A percentile compares a stretch with the other conserved stretches of the same genome.
Conservation (phyloP, 257 asterid genomes). For the Scutellaria galericulata region DNA sequence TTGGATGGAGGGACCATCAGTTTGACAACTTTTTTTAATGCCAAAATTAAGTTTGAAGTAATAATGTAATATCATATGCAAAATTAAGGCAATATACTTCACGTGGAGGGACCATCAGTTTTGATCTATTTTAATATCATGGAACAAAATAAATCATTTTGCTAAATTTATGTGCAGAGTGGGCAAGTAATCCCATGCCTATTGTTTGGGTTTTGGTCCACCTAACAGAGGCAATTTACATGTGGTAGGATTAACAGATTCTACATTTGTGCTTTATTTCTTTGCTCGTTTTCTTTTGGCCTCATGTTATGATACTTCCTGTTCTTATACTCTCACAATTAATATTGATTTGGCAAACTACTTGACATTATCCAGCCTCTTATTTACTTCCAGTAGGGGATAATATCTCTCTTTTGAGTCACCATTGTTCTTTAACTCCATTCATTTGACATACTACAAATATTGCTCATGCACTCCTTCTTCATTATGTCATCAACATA, state of each 20-base stretch:
- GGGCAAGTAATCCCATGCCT: slow-evolving; percentile 4
- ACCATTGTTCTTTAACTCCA: slow-evolving; percentile 3
- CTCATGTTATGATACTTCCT: slow-evolving; percentile 2
- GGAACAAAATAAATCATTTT: slow-evolving; percentile 3
- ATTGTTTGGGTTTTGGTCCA: neutral
- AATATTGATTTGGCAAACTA: slow-evolving; percentile 6
- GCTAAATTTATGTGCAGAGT: neutral
- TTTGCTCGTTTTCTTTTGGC: neutral
- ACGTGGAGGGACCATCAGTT: slow-evolving; percentile 2
- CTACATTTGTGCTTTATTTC: neutral
- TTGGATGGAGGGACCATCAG: neutral
- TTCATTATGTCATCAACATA: slow-evolving; percentile 7
- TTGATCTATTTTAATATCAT: slow-evolving; percentile 14
- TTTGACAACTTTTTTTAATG: neutral
- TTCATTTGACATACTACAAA: slow-evolving; percentile 17
- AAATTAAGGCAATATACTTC: slow-evolving; percentile 23
- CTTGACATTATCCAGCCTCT: slow-evolving; percentile 26
- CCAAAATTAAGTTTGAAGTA: neutral
- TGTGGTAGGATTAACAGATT: slow-evolving; percentile 18
- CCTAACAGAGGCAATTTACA: neutral
- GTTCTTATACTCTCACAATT: neutral
- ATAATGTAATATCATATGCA: neutral
- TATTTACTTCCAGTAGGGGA: neutral
- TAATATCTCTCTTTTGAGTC: neutral
- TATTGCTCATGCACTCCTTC: neutral